Conservation (phyloP, 495 filamentous ascomycete genomes). For the Hypoxylon perforatum region DNA sequence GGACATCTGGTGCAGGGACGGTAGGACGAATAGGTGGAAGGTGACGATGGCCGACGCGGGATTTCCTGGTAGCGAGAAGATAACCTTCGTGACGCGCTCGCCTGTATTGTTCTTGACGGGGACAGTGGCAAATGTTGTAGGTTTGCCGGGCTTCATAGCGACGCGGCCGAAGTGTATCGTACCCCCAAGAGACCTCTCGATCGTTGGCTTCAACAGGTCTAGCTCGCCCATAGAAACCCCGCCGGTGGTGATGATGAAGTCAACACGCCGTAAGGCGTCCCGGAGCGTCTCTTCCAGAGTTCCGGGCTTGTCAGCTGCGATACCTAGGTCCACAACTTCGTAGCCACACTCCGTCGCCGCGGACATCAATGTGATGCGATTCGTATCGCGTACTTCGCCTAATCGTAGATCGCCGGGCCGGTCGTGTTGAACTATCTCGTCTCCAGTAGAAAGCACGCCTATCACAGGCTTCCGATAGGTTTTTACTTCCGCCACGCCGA, state of each 20-base stretch:
- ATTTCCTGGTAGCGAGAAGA: conserved; percentile 95
- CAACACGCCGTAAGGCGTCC: conserved; percentile 74
- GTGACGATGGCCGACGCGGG: conserved; percentile 93
- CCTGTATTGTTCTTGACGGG: conserved; percentile 69
- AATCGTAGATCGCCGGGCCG: conserved; percentile 69
- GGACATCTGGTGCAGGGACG: conserved; percentile 78
- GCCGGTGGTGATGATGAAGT: conserved; percentile 91
- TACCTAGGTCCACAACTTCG: conserved; percentile 84
- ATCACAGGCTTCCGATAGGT: conserved; percentile 82
- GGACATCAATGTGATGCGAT: conserved; percentile 84
- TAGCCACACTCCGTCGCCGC: conserved; percentile 81
- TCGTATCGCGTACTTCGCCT: conserved; percentile 93
- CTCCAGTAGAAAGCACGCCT: conserved; percentile 92
- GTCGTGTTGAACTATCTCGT: conserved; percentile 87
- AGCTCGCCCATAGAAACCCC: conserved; percentile 99
- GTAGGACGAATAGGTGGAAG: conserved; percentile 92
- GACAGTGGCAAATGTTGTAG: conserved; percentile 94
- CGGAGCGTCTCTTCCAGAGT: conserved; percentile 81
- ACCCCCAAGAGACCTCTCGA: conserved; percentile 88
- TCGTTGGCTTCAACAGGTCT: conserved; percentile 95
- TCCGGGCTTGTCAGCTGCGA: conserved; percentile 82
- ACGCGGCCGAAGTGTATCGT: conserved; percentile 98
- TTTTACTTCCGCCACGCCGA: conserved; percentile 77
- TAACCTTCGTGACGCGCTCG: conserved; percentile 70
- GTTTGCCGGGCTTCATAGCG: conserved; percentile 97